Conservation (phyloP, 2,329 filamentous ascomycete species). For the Cladosporium phlei region DNA sequence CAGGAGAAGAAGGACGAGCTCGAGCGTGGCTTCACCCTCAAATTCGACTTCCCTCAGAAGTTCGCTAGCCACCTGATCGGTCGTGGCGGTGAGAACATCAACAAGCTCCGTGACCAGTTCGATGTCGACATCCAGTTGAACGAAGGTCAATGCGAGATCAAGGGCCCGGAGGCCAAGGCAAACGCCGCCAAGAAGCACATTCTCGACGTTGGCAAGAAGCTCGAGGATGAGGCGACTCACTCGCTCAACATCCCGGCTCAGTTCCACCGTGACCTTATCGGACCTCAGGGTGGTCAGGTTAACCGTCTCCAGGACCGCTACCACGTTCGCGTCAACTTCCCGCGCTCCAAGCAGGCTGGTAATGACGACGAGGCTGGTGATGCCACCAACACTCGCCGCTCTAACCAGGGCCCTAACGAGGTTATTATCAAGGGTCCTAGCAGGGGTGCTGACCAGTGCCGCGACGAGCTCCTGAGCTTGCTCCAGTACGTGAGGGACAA, state of each 20-base stretch:
- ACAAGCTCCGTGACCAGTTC: constrained; percentile 63
- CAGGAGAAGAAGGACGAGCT: constrained; percentile 90
- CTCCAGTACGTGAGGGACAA: constrained; percentile 88
- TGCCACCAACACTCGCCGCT: constrained; percentile 59
- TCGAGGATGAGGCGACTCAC: constrained; percentile 87
- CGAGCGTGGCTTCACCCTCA: constrained; percentile 79
- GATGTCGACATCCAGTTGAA: constrained; percentile 81
- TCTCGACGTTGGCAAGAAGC: constrained; percentile 67
- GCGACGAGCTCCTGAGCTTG: constrained; percentile 84
- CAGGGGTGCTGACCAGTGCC: constrained; percentile 85
- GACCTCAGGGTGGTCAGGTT: constrained; percentile 79
- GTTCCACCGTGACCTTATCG: constrained; percentile 91
- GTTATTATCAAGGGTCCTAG: constrained; percentile 87
- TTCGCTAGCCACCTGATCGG: constrained; percentile 81
- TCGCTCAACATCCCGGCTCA: constrained; percentile 86
- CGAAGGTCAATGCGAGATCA: constrained; percentile 90
- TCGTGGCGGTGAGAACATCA: constrained; percentile 63
- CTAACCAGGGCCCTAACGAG: constrained; percentile 73
- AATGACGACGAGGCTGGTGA: constrained; percentile 69
- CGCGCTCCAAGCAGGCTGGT: constrained; percentile 53
- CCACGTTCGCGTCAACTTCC: constrained; percentile 93
- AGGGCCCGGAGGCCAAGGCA: constrained; percentile 91
- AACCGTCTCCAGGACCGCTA: constrained; percentile 90
- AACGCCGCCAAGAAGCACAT: constrained; percentile 83
- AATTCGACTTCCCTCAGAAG: constrained; percentile 92